Evolutionary conservation across 2,329 filamentous ascomycete genomes (phyloP).

Genomic region (Phaeosphaeriaceae sp.): DNA sequence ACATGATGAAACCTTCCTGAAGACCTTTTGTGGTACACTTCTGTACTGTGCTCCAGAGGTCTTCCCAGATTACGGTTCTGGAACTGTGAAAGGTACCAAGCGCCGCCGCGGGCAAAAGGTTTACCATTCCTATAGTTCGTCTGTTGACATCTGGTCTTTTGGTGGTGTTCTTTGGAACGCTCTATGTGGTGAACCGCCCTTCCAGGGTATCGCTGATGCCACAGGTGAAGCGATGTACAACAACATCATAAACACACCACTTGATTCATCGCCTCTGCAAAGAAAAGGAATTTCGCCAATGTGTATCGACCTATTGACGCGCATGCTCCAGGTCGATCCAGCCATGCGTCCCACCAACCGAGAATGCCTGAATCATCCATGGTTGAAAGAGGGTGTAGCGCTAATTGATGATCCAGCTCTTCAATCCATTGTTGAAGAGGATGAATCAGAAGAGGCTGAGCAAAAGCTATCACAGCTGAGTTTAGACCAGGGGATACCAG

Average conservation of each 20-base stretch:
- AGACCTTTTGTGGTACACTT: conserved; percentile 95
- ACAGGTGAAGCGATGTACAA: conserved; percentile 80
- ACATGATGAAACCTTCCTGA: conserved; percentile 87
- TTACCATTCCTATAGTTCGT: conserved; percentile 78
- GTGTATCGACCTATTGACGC: conserved; percentile 75
- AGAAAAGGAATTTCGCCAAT: conserved; percentile 64
- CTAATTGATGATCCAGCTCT: conserved; percentile 38
- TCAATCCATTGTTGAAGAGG: conserved; percentile 58
- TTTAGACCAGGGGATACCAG: conserved; percentile 48
- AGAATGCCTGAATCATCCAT: conserved; percentile 73
- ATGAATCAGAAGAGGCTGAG: conserved; percentile 64
- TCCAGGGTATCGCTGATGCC: conserved; percentile 76
- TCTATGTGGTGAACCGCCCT: conserved; percentile 81
- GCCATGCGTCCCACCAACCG: conserved; percentile 75
- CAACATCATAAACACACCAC: conserved; percentile 79
- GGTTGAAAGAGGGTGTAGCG: conserved; percentile 67
- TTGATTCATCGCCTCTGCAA: conserved; percentile 71
- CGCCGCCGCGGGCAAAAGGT: conserved; percentile 61
- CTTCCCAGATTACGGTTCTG: conserved; percentile 78
- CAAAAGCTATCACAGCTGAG: conserved; percentile 58
- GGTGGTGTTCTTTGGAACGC: conserved; percentile 90
- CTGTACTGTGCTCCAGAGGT: conserved; percentile 97
- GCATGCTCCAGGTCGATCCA: conserved; percentile 84
- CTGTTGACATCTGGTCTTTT: conserved; percentile 95
- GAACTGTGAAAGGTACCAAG: conserved; percentile 68